phyloP scores from a whole-genome alignment of 805 yeast species.

The Ogataea saltuana region DNA sequence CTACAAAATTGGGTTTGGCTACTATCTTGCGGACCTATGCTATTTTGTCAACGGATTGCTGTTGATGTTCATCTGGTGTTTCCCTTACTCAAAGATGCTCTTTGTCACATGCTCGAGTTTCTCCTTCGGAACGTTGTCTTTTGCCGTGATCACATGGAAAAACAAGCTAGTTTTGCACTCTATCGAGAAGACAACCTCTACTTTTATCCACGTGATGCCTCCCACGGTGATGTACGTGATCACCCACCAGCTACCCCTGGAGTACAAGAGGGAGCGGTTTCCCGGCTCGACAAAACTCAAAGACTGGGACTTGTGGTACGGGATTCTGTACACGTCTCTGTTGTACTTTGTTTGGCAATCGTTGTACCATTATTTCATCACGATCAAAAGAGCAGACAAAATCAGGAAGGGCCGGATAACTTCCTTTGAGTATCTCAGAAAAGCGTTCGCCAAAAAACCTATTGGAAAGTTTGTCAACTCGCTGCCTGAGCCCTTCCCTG shows the following conservation, averaged over 20 bases:
- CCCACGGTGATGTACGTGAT: constrained; percentile 85
- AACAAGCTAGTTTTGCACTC: constrained; percentile 90
- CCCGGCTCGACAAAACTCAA: constrained; percentile 75
- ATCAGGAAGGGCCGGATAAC: constrained; percentile 86
- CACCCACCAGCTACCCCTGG: constrained; percentile 68
- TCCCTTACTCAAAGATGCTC: constrained; percentile 70
- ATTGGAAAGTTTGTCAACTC: constrained; percentile 79
- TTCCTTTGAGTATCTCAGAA: constrained; percentile 80
- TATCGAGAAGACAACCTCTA: constrained; percentile 87
- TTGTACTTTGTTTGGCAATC: constrained; percentile 90
- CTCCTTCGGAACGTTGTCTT: constrained; percentile 84
- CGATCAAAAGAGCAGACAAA: constrained; percentile 73
- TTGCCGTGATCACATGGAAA: constrained; percentile 95
- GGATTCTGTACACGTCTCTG: constrained; percentile 75
- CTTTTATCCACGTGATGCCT: constrained; percentile 89
- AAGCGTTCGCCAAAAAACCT: constrained; percentile 60
- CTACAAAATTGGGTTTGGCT: constrained; percentile 76
- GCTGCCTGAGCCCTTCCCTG: constrained; percentile 84
- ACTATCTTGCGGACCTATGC: constrained; percentile 89
- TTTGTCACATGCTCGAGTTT: constrained; percentile 85
- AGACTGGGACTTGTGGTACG: constrained; percentile 71
- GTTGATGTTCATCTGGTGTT: constrained; percentile 75
- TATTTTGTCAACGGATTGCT: constrained; percentile 81
- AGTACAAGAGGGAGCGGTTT: constrained; percentile 55
- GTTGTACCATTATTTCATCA: constrained; percentile 86